Evolutionary conservation across 2,329 filamentous ascomycete species (phyloP).

Genomic region (Fonsecaea monophora): DNA sequence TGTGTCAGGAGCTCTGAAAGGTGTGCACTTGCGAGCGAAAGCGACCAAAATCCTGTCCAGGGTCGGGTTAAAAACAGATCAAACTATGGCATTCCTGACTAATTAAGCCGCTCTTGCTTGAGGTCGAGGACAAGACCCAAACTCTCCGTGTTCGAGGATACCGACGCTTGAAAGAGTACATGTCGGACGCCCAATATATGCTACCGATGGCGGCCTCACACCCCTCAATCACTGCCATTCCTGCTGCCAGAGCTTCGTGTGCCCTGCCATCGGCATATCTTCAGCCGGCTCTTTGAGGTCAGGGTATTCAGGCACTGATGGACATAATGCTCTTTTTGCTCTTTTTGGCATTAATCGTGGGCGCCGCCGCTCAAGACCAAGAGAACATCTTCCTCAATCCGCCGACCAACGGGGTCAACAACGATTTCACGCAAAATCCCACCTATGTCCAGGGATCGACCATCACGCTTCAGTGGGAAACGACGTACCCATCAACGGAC

Average conservation of each 20-base stretch:
- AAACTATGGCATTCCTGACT: background rate
- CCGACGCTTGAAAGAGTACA: background rate
- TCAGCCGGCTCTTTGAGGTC: background rate
- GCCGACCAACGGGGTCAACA: background rate
- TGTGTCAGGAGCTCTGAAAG: background rate
- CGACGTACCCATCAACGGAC: background rate
- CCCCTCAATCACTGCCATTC: background rate
- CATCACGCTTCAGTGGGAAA: background rate
- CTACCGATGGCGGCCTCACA: background rate
- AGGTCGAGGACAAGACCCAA: background rate
- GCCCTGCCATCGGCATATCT: background rate
- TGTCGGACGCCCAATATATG: background rate
- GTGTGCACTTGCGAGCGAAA: background rate
- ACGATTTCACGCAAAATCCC: slow-evolving; percentile 1
- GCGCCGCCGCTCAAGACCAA: background rate
- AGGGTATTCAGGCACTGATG: background rate
- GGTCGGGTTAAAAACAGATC: background rate
- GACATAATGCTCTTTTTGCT: background rate
- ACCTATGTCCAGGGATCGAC: background rate
- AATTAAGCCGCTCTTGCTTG: background rate
- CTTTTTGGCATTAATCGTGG: background rate
- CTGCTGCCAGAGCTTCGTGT: background rate
- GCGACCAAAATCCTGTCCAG: background rate
- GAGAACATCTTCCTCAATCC: background rate
- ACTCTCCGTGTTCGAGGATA: background rate